Evolutionary conservation across 306 rosid species (phyloP).

Genomic region (Medicago truncatula): DNA sequence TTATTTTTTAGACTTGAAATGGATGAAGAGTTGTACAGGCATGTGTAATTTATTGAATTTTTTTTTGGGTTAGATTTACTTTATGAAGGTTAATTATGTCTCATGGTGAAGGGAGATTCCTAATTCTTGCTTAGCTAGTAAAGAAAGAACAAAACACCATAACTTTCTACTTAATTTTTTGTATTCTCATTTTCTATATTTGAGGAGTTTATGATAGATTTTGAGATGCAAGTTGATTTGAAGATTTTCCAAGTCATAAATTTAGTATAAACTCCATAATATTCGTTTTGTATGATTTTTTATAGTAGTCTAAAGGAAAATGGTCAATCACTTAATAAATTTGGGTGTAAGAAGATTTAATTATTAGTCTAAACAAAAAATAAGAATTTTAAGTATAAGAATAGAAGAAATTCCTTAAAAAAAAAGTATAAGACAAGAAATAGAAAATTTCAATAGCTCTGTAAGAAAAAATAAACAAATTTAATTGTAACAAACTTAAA

Average conservation of each 20-base stretch:
- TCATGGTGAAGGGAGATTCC: not conserved
- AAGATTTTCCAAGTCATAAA: not conserved
- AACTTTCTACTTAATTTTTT: not conserved
- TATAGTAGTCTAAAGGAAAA: too few relatives aligned
- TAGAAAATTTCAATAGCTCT: too few relatives aligned
- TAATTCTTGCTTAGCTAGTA: not conserved
- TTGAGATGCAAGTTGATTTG: not conserved
- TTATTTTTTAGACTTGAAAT: conserved; percentile 46
- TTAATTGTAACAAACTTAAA: not conserved
- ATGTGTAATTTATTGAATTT: conserved; percentile 62
- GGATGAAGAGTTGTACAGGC: conserved; percentile 79
- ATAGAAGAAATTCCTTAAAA: not conserved
- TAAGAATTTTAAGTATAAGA: too few relatives aligned
- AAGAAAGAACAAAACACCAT: not conserved
- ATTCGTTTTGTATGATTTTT: not conserved
- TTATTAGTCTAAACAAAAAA: too few relatives aligned
- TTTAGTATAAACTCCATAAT: too few relatives aligned
- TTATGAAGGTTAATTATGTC: conserved; percentile 18
- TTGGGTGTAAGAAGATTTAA: too few relatives aligned
- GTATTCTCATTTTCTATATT: not conserved
- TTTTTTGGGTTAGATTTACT: conserved; percentile 10
- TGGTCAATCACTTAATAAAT: not conserved
- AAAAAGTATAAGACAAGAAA: too few relatives aligned
- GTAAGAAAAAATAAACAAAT: too few relatives aligned
- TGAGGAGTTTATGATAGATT: not conserved